phyloP scores from a whole-genome alignment of 441 rosid genomes.

The Theobroma grandiflorum region DNA sequence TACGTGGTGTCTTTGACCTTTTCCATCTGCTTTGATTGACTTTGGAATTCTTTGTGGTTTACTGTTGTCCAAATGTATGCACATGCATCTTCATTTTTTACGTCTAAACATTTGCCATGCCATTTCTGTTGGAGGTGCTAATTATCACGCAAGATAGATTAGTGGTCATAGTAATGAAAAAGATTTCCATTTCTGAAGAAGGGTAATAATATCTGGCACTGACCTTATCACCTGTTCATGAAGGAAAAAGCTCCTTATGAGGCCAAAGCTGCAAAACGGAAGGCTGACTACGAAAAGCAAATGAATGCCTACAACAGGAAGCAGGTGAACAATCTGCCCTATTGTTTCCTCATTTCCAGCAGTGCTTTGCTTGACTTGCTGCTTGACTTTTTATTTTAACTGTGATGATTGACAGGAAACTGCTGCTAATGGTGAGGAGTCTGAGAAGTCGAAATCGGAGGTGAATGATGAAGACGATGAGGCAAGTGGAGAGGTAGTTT shows the following conservation, averaged over 20 bases:
- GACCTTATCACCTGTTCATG: neutral
- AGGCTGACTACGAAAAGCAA: conserved; percentile 61
- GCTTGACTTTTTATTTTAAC: conserved; percentile 14
- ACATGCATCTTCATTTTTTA: neutral
- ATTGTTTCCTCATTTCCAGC: neutral
- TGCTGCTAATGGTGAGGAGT: conserved; percentile 50
- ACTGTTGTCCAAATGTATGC: neutral
- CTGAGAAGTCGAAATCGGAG: conserved; percentile 62
- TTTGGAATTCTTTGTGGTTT: neutral
- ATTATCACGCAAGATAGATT: conserved; percentile 4
- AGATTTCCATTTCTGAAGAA: neutral
- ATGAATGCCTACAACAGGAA: conserved; percentile 70
- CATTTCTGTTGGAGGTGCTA: neutral
- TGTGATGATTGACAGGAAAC: conserved; percentile 40
- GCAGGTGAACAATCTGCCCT: conserved; percentile 43
- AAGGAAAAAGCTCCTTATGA: conserved; percentile 71
- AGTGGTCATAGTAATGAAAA: neutral
- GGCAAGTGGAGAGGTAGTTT: conserved; percentile 51
- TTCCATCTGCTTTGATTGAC: neutral
- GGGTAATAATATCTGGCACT: neutral
- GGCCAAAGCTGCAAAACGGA: conserved; percentile 67
- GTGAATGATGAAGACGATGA: conserved; percentile 64
- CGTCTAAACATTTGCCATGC: neutral
- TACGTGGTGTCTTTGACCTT: neutral
- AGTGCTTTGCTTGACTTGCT: conserved; percentile 23